Base-by-base conservation (phyloP, 441 rosid species). In the Euphorbia corollata region DNA sequence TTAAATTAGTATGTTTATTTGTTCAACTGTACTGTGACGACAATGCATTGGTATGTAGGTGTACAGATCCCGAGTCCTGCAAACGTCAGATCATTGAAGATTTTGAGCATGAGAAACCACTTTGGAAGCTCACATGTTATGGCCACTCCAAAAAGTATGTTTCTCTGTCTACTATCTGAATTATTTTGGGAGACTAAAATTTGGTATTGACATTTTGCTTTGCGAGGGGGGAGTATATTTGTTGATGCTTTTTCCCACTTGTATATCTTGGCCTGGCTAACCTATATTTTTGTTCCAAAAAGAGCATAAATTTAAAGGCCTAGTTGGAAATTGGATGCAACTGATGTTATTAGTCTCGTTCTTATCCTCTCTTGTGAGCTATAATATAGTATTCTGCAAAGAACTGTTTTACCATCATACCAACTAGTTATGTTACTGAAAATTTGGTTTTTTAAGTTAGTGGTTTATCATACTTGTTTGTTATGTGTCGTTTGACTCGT, bases 71-170 rank as follows among this genome's bases (percentile, higher is more conserved):
- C 19, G 89, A 86, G 22, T 76, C 86, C 48, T 94, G 99, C 78
- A 88, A 79, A 75, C 81, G 77, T 51, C 2, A 80, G 68, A 86
- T 91, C 68, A 67, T 50, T 63, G 91, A 94, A 59, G 99, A 94
- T 83, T 85, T 82, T 78, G 82, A 89, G 81, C 74, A 76, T 11
- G 99, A 91, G 85, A 86, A 86, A 70, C 97, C 98, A 15, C 75
- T 87, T 75, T 94, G 99, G 98, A 89, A 83, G 83, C 87, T 94
- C 64, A 91, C 99, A 8, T 89, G 99, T 78, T 94, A 94, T 58
- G 78, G 84, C 51, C 99, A 94, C 82, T 83, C 74, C 78, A 88
- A 75, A 81, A 74, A 79, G 99, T 94, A 82, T 79, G 86, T 59
- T 67, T 70, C 0, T 16, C 30, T 27, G 23, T 11, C 51, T 20